These are phyloP conservation scores for Aspergillus homomorphus DNA, from an alignment of 495 filamentous ascomycete genomes.

Conservation along the genomic window DNA sequence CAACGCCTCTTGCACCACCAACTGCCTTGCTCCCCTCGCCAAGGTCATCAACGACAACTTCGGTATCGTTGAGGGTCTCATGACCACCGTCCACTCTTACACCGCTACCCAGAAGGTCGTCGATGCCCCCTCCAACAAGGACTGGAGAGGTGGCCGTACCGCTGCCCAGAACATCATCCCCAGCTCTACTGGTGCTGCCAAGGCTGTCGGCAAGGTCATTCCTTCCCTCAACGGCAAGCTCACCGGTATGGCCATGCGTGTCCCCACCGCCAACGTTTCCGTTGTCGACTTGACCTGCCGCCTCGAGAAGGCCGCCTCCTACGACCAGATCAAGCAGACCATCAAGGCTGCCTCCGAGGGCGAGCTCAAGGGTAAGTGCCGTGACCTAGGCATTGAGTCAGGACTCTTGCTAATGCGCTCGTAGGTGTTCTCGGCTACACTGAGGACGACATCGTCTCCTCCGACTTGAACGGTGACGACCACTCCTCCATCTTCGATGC, in stretches of 20 bases:
- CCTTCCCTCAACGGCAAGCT: slow-evolving; percentile 97
- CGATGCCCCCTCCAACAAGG: slow-evolving; percentile 95
- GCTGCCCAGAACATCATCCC: slow-evolving; percentile 99
- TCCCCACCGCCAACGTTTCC: slow-evolving; percentile 97
- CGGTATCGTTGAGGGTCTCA: slow-evolving; percentile 95
- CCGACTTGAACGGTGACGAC: slow-evolving; percentile 86
- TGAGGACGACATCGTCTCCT: slow-evolving; percentile 95
- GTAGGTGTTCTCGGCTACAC: slow-evolving; percentile 88
- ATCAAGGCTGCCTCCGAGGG: slow-evolving; percentile 87
- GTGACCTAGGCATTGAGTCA: neutral
- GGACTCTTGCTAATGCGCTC: neutral
- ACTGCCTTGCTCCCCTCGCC: slow-evolving; percentile 98
- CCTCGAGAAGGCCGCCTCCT: slow-evolving; percentile 81
- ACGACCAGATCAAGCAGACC: slow-evolving; percentile 90
- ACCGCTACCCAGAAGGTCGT: slow-evolving; percentile 99
- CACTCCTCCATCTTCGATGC: slow-evolving; percentile 98
- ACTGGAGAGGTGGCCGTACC: slow-evolving; percentile 98
- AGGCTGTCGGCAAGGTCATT: slow-evolving; percentile 99
- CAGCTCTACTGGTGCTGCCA: slow-evolving; percentile 97
- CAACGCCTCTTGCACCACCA: slow-evolving; percentile 99
- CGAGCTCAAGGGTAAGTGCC: slow-evolving; percentile 73
- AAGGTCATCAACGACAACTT: slow-evolving; percentile 99
- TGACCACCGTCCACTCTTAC: slow-evolving; percentile 99
- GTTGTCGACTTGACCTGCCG: slow-evolving; percentile 97
- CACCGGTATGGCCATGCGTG: slow-evolving; percentile 99